These are phyloP conservation scores for Potentilla sterilis DNA, from an alignment of 306 rosid species.

Conservation along the genomic window DNA sequence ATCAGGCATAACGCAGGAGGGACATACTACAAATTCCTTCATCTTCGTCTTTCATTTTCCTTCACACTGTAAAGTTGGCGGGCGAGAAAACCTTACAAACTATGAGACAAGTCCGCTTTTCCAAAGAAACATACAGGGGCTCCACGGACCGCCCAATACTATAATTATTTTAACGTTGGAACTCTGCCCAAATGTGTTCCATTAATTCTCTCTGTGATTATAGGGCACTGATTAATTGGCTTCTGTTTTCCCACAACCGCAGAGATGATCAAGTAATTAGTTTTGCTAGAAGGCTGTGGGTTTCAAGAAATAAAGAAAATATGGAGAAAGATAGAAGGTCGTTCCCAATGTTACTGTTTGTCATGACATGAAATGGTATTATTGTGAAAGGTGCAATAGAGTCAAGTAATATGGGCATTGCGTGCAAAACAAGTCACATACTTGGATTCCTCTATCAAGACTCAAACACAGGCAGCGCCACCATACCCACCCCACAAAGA, in stretches of 20 bases:
- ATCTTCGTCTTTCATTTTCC: neutral
- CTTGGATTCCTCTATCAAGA: neutral
- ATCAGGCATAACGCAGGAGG: neutral
- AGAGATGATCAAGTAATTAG: neutral
- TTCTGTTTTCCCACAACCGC: neutral
- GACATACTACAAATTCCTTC: no score
- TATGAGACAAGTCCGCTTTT: neutral
- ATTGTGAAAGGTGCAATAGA: neutral
- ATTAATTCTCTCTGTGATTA: neutral
- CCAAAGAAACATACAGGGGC: neutral
- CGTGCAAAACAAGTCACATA: neutral
- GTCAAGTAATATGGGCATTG: neutral
- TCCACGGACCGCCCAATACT: neutral
- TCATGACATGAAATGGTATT: neutral
- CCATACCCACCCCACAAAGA: neutral
- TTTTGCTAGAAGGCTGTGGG: neutral
- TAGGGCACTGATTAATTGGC: neutral
- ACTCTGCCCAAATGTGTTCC: neutral
- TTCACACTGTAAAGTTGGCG: neutral
- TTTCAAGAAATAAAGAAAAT: neutral
- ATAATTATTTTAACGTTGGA: neutral
- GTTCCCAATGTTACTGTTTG: neutral
- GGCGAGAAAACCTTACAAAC: neutral
- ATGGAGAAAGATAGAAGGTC: no score
- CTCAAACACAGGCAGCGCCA: constrained; percentile 7